Conservation (phyloP, 305 asterid genomes). For the Rubia tinctorum region DNA sequence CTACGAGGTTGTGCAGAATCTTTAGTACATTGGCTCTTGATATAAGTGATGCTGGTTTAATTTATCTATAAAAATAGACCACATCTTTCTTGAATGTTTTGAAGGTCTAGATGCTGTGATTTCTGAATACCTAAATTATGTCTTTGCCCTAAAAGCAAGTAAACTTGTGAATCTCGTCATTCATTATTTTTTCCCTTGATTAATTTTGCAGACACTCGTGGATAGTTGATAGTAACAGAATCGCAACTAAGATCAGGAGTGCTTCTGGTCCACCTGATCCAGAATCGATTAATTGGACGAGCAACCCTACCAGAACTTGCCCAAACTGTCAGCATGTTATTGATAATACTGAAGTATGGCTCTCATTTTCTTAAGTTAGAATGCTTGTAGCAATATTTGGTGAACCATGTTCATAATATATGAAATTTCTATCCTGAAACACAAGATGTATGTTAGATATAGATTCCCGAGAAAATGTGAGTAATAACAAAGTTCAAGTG, state of each 20-base stretch:
- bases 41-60: background rate
- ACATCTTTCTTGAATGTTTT: background rate
- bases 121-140: background rate
- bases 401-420: background rate
- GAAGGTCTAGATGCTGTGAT: background rate
- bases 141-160: background rate
- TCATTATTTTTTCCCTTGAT: background rate
- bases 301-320: constrained; percentile 87
- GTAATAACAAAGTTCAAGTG: too few relatives aligned
- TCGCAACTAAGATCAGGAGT: constrained; percentile 83
- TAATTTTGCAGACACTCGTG: constrained; percentile 64
- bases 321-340: constrained; percentile 71
- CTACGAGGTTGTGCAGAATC: background rate
- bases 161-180: background rate
- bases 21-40: background rate
- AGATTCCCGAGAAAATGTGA: background rate
- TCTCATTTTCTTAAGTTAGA: constrained; percentile 10
- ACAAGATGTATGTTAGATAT: background rate
- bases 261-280: constrained; percentile 70
- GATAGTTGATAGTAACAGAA: constrained; percentile 80
- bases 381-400: constrained; percentile 9
- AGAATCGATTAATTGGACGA: constrained; percentile 53
- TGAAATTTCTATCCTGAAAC: background rate
- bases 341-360: constrained; percentile 77
- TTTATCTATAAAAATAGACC: background rate